A percentile compares a stretch with the other conserved stretches of the same genome.
These are phyloP conservation scores for Cadophora gregata DNA, from an alignment of 2,329 filamentous ascomycete genomes.

Conservation along the genomic window DNA sequence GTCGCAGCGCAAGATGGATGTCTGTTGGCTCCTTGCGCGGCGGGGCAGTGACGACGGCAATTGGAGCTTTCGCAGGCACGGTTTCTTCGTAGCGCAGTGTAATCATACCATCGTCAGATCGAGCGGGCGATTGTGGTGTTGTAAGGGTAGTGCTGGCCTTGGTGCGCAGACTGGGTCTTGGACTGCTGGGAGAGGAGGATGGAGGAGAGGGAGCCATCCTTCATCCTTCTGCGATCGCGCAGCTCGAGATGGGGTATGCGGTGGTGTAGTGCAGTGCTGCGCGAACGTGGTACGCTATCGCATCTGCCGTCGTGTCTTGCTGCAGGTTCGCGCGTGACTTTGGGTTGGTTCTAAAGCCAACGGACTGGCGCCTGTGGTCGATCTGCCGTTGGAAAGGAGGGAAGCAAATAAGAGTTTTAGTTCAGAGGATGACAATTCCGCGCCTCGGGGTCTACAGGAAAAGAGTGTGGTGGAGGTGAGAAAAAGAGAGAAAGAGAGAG, in stretches of 20 bases:
- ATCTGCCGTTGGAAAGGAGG: not conserved
- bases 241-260: not conserved
- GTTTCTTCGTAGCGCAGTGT: slow-evolving; percentile 67
- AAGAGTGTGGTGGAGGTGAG: not conserved
- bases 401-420: not conserved
- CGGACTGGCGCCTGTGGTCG: not conserved
- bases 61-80: slow-evolving; percentile 61
- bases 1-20: slow-evolving; percentile 41
- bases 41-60: slow-evolving; percentile 49
- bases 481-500: too few relatives aligned
- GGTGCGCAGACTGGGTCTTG: slow-evolving; percentile 19
- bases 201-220: slow-evolving; percentile 9
- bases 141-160: slow-evolving; percentile 17
- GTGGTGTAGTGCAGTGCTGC: not conserved
- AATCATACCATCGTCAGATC: slow-evolving; percentile 48
- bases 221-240: slow-evolving; percentile 14
- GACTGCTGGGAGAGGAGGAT: not conserved
- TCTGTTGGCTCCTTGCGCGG: slow-evolving; percentile 39
- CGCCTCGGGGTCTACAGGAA: not conserved
- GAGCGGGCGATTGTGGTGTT: slow-evolving; percentile 20
- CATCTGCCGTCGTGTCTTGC: not conserved
- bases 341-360: not conserved
- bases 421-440: not conserved
- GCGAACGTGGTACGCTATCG: slow-evolving; percentile 11
- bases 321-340: not conserved